A percentile compares a stretch with the other conserved stretches of the same genome.
Evolutionary conservation across 164 flowering plant species (phyloP).

Genomic region (Tetrastigma voinierianum): DNA sequence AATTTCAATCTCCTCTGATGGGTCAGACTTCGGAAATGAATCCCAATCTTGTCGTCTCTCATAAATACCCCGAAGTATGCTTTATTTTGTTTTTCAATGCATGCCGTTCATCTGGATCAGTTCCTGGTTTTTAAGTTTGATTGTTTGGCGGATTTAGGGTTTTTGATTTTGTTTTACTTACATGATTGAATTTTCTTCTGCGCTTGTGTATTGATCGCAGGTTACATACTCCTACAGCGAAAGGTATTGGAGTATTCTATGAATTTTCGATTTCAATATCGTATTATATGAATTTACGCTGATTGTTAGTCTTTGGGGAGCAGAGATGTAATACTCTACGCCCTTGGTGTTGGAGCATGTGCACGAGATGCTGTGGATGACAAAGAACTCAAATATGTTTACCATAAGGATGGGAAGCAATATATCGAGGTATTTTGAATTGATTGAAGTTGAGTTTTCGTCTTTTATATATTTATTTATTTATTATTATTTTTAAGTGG

Average conservation of each 20-base stretch:
- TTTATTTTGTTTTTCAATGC: neutral
- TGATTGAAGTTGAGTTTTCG: neutral
- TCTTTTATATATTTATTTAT: neutral
- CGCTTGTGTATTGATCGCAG: constrained; percentile 24
- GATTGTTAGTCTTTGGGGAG: constrained; percentile 1
- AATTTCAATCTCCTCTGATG: no score
- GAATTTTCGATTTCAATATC: neutral
- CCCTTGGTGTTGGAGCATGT: constrained; percentile 93
- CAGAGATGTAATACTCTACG: constrained; percentile 88
- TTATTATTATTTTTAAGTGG: neutral
- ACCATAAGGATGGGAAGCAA: constrained; percentile 71
- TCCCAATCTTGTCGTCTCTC: constrained; percentile 43
- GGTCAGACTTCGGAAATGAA: constrained; percentile 15
- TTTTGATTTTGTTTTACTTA: neutral
- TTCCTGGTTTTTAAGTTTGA: neutral
- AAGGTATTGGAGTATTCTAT: constrained; percentile 37
- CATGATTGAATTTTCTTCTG: neutral
- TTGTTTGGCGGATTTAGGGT: neutral
- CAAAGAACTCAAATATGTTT: constrained; percentile 83
- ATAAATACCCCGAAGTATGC: constrained; percentile 63
- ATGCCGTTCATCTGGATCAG: neutral
- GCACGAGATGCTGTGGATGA: constrained; percentile 64
- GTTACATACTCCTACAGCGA: constrained; percentile 49
- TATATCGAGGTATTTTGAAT: constrained; percentile 49
- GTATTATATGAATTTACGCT: neutral